Base-by-base conservation (phyloP, 1,139 yeast species). In the Yamadazyma sp. region DNA sequence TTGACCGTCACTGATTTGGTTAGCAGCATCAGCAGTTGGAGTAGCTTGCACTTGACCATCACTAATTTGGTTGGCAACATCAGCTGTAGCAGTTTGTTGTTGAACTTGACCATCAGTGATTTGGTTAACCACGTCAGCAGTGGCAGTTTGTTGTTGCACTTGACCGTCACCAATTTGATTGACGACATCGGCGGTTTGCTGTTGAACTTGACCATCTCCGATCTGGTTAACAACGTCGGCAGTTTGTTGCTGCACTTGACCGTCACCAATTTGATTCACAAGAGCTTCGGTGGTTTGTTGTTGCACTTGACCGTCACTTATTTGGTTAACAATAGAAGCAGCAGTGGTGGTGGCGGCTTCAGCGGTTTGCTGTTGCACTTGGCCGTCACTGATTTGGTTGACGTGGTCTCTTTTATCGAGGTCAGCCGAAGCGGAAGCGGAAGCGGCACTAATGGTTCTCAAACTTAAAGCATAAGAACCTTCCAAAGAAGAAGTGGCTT, bases 41-140 rank as follows among this genome's bases (percentile, higher is more conserved):
- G 53, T 64, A 39, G 60, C 79, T 61, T 78, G 85, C 50, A 78
- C 66, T 65, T 80, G 85, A 52, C 85, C 85, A 48, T 79, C 84
- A 43, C 70, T 67, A 42, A 78, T 78, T 61, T 79, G 84, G 52
- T 56, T 57, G 35, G 71, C 59, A 12, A 54, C 73, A 27, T 70
- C 64, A 16, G 69, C 64, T n/a, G 53, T 43, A 20, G 64, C 64
- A 51, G 70, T 54, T 53, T 56, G 68, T 41, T 62, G 61, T 54
- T 68, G 74, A 33, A 66, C 59, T 54, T 67, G 73, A 30, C 72
- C 72, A 46, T 63, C 68, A 48, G 57, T 51, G 39, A 70, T 67
- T 49, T 65, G 71, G 52, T 59, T 57, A 33, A 64, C 61, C 13
- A 56, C 61, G 17, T 61, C 46, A 27, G 60, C 57, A 24, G 28